Evolutionary conservation across 2,329 filamentous ascomycete species (phyloP).

Genomic region (Plectosphaerella sp.): DNA sequence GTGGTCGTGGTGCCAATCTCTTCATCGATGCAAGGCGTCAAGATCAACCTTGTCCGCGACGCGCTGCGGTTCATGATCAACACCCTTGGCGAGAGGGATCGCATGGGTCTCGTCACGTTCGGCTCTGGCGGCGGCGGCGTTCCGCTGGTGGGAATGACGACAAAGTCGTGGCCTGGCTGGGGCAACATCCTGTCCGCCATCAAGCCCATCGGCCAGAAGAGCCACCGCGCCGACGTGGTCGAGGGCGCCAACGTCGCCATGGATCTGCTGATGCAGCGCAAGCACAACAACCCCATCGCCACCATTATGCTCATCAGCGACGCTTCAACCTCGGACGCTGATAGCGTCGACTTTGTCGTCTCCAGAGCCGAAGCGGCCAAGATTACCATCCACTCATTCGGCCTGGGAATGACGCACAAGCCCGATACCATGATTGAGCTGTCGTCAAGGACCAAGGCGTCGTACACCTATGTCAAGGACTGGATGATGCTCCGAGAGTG

Average conservation of each 20-base stretch:
- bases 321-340: constrained; percentile 87
- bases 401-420: constrained; percentile 93
- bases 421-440: constrained; percentile 98
- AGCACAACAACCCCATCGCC: constrained; percentile 90
- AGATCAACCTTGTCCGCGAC: constrained; percentile 91
- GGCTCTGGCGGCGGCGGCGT: constrained; percentile 91
- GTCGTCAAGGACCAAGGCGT: constrained; percentile 91
- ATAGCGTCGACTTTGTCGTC: constrained; percentile 96
- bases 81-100: constrained; percentile 84
- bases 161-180: constrained; percentile 92
- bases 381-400: constrained; percentile 96
- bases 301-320: constrained; percentile 97
- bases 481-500: constrained; percentile 99
- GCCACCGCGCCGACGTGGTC: constrained; percentile 90
- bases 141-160: constrained; percentile 96
- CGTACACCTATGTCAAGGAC: constrained; percentile 97
- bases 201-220: constrained; percentile 93
- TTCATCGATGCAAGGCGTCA: constrained; percentile 98
- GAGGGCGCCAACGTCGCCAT: constrained; percentile 97
- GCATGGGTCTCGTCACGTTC: constrained; percentile 96
- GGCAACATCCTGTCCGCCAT: constrained; percentile 80
- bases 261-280: constrained; percentile 97
- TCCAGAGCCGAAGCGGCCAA: constrained; percentile 96
- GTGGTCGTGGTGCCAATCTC: constrained; percentile 97
- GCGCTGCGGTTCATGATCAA: constrained; percentile 88